phyloP scores from a whole-genome alignment of 306 rosid genomes.

The Vigna reflexopilosa region DNA sequence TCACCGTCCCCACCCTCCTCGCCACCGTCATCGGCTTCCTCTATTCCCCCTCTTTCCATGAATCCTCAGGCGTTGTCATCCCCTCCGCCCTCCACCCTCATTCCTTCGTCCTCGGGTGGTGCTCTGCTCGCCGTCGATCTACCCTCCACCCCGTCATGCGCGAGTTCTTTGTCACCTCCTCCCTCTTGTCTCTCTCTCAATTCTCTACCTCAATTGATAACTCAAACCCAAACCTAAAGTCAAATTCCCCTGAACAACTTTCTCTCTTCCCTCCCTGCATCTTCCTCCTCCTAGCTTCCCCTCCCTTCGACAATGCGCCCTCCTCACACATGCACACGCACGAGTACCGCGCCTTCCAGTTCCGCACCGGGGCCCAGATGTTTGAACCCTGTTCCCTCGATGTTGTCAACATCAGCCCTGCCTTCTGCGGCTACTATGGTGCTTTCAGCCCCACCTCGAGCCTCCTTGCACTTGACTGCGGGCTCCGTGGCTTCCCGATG shows the following conservation, averaged over 20 bases:
- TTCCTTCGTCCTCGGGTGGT: constrained; percentile 75
- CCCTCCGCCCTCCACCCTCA: constrained; percentile 50
- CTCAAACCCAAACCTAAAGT: not conserved
- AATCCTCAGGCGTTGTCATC: constrained; percentile 57
- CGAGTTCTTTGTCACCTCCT: constrained; percentile 60
- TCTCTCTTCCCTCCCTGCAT: constrained; percentile 57
- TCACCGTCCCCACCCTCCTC: constrained; percentile 56
- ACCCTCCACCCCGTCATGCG: constrained; percentile 85
- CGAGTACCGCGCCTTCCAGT: constrained; percentile 87
- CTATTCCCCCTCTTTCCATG: constrained; percentile 68
- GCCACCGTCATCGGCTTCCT: constrained; percentile 85
- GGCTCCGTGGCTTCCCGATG: constrained; percentile 58
- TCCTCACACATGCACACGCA: constrained; percentile 71
- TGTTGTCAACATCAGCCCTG: constrained; percentile 88
- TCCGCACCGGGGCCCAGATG: constrained; percentile 39
- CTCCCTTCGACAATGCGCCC: constrained; percentile 43
- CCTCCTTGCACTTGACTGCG: constrained; percentile 64
- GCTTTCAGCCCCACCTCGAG: constrained; percentile 72
- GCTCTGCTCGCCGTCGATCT: constrained; percentile 82
- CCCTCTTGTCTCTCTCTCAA: constrained; percentile 59
- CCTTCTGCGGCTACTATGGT: constrained; percentile 82
- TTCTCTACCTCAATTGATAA: constrained; percentile 51
- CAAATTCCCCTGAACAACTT: constrained; percentile 4
- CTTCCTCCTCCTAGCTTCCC: constrained; percentile 80
- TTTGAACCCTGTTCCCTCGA: constrained; percentile 70